Base-by-base conservation (phyloP, 768 basidiomycete genomes). In the Suillus weaverae region DNA sequence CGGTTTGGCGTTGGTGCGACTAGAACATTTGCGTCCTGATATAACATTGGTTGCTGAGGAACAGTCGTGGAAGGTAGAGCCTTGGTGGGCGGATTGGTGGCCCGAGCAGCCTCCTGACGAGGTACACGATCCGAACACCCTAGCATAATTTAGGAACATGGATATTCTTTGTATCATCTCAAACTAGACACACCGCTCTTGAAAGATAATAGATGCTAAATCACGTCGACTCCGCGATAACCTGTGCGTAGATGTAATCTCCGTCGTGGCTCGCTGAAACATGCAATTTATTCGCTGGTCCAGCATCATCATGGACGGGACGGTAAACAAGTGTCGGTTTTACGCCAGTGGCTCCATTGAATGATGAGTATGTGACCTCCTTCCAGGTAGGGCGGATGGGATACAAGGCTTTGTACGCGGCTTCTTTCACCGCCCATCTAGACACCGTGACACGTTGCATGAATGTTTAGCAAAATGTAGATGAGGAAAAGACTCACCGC, bases 381-480 rank as follows among this genome's bases (percentile, higher is more conserved):
- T 92, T 91, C 94, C 93, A 95, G 8, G 84, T 85, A 20, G 90
- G 86, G 38, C 71, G 78, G 48, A 83, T 71, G 0, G 92, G 92
- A 72, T 86, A 92, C 64, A 94, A 71, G 0, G 93, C 94, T 72
- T 95, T 95, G 79, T 94, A 95, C 0, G 88, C 87, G 0, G 94
- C 91, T 75, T 95, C 94, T 69, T 95, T 95, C 22, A 91, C 84
- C 38, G 86, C 81, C 91, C 92, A 95, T 18, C 93, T 95, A 69
- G 4, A 33, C 22, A 2, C 26, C 22, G 5, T 14, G 13, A 26
- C 13, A 10, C 16, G 38, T 18, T 11, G 18, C 11, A 55, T 53
- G 26, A 62, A 30, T 39, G 33, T 18, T n/a, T 35, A 5, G 59
- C 8, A 26, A 33, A 11, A 61, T 5, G 3, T 20, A 11, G 20